These are phyloP conservation scores for Suillus plorans DNA, from an alignment of 768 basidiomycete species.

Conservation along the genomic window DNA sequence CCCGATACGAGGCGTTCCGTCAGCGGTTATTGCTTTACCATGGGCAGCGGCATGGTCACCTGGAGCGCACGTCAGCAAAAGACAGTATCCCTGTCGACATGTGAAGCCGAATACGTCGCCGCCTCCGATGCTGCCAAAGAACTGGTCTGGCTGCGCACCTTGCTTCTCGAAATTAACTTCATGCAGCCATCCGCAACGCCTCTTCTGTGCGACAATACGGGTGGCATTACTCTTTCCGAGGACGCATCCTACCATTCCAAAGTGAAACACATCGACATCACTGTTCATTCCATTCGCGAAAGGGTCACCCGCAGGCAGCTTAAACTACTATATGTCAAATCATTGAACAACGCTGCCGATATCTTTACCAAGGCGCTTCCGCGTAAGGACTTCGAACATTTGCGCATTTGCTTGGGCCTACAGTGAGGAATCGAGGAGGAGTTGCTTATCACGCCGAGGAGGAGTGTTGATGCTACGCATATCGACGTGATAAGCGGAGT, in stretches of 20 bases:
- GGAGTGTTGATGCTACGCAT: background rate
- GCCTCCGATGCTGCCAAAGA: background rate
- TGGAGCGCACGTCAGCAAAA: too few relatives aligned
- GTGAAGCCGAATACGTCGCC: background rate
- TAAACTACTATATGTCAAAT: background rate
- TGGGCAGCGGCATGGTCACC: too few relatives aligned
- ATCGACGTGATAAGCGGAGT: background rate
- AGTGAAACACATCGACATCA: background rate
- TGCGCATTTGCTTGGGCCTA: background rate
- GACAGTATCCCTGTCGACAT: too few relatives aligned
- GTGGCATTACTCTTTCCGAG: background rate
- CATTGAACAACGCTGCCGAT: background rate
- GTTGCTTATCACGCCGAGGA: background rate
- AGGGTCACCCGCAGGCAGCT: fast-evolving
- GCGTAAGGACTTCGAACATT: background rate
- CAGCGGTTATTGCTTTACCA: too few relatives aligned
- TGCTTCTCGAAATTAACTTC: background rate
- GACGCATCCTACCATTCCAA: background rate
- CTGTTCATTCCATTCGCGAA: background rate
- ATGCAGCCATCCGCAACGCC: background rate
- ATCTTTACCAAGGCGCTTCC: background rate
- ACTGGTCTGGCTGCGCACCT: background rate
- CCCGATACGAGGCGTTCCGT: too few relatives aligned
- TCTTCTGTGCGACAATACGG: background rate
- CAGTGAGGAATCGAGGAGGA: background rate